These are phyloP conservation scores for Breynia disticha DNA, from an alignment of 441 rosid species.

Conservation along the genomic window DNA sequence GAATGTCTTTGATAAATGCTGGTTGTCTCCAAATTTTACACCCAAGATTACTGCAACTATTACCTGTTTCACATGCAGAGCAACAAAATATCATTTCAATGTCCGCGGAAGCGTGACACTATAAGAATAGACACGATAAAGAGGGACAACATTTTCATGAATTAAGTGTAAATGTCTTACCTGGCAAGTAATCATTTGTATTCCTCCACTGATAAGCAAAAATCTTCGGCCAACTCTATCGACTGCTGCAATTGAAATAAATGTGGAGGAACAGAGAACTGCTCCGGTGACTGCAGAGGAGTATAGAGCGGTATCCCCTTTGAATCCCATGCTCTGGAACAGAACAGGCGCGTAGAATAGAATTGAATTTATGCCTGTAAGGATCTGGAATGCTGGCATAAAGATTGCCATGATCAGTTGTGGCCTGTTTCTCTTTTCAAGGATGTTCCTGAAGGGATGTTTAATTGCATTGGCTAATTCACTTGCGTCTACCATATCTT, in stretches of 20 bases:
- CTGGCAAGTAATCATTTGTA: conserved; percentile 75
- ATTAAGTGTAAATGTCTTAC: conserved; percentile 26
- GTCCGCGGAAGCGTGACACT: neutral
- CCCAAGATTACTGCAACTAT: conserved; percentile 64
- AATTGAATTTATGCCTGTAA: conserved; percentile 86
- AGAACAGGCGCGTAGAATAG: conserved; percentile 87
- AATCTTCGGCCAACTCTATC: conserved; percentile 65
- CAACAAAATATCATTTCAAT: neutral
- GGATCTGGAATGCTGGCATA: conserved; percentile 79
- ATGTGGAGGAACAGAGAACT: conserved; percentile 61
- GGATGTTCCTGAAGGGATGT: conserved; percentile 74
- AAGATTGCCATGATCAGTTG: conserved; percentile 67
- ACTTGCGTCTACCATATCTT: conserved; percentile 76
- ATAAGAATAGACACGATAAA: no score
- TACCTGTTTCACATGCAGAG: conserved; percentile 27
- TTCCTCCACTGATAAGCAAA: conserved; percentile 74
- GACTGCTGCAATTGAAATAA: conserved; percentile 61
- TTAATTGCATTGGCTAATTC: conserved; percentile 68
- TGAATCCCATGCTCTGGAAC: conserved; percentile 80
- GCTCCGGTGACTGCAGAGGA: conserved; percentile 86
- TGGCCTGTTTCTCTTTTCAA: conserved; percentile 57
- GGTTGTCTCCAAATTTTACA: conserved; percentile 44
- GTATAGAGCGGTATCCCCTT: conserved; percentile 62
- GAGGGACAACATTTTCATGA: no score
- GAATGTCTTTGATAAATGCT: conserved; percentile 51